Evolutionary conservation across 306 rosid species (phyloP).

Genomic region (Potentilla sterilis): DNA sequence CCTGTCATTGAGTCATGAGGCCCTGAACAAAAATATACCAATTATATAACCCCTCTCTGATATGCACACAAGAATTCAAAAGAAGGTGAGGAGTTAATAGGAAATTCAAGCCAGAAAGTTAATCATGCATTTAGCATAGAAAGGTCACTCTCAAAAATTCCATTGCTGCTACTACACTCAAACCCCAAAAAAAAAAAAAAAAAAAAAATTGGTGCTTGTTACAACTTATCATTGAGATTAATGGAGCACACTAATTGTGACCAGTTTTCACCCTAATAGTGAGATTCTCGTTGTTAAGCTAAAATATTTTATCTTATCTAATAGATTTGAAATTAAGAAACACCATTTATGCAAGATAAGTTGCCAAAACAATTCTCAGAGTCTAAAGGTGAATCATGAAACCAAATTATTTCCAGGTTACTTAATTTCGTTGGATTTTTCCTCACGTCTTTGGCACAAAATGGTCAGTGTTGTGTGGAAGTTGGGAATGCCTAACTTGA

Average conservation of each 20-base stretch:
- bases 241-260: not conserved
- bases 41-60: constrained; percentile 27
- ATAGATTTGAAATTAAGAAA: not conserved
- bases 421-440: constrained; percentile 3
- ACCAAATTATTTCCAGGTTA: not conserved
- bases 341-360: not conserved
- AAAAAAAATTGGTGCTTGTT: not conserved
- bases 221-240: not conserved
- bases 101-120: constrained; percentile 34
- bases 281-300: not conserved
- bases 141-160: constrained; percentile 2
- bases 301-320: not conserved
- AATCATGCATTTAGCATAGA: constrained; percentile 51
- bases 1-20: constrained; percentile 63
- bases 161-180: constrained; percentile 10
- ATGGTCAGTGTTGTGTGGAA: constrained; percentile 29
- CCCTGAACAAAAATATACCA: constrained; percentile 32
- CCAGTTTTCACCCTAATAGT: not conserved
- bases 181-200: not conserved
- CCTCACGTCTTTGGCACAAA: constrained; percentile 20
- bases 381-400: not conserved
- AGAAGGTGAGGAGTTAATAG: constrained; percentile 38
- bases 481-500: constrained; percentile 34
- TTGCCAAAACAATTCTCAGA: not conserved
- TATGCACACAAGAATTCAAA: constrained; percentile 24